A percentile compares a stretch with the other conserved stretches of the same genome.
Conservation (phyloP, 257 asterid genomes). For the Solanum infundibuliforme region DNA sequence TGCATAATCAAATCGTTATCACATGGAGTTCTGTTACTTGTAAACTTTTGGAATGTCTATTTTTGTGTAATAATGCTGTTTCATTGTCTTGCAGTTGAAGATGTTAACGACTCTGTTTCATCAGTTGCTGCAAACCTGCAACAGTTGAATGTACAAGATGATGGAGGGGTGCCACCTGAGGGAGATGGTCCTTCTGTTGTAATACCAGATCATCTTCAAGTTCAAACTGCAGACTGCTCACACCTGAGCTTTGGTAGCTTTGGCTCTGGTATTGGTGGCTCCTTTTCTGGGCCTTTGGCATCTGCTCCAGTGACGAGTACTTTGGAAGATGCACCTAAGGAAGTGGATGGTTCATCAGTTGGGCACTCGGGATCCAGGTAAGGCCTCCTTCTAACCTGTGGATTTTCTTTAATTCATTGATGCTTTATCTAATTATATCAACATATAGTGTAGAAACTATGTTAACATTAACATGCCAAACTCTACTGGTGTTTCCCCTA, state of each 20-base stretch:
- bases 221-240: slow-evolving; percentile 60
- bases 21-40: not conserved
- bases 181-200: slow-evolving; percentile 51
- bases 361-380: slow-evolving; percentile 56
- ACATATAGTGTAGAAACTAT: not conserved
- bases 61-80: not conserved
- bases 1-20: not conserved
- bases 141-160: slow-evolving; percentile 40
- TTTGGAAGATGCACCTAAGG: slow-evolving; percentile 40
- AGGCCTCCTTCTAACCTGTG: not conserved
- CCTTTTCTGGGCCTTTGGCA: slow-evolving; percentile 35
- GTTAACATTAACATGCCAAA: not conserved
- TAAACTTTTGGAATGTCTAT: not conserved
- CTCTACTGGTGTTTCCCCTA: not conserved
- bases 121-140: slow-evolving; percentile 49
- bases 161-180: slow-evolving; percentile 29
- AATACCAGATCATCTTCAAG: slow-evolving; percentile 80
- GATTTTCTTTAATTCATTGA: not conserved
- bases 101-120: slow-evolving; percentile 31
- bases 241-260: slow-evolving; percentile 95
- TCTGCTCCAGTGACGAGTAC: slow-evolving; percentile 32
- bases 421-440: not conserved
- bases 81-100: slow-evolving; percentile 45
- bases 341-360: slow-evolving; percentile 33
- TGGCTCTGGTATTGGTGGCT: slow-evolving; percentile 30